Percentiles rank a stretch among this genome's conserved stretches.
phyloP scores from a whole-genome alignment of 2,329 filamentous ascomycete species.

The Penicillium aurantiogriseum region DNA sequence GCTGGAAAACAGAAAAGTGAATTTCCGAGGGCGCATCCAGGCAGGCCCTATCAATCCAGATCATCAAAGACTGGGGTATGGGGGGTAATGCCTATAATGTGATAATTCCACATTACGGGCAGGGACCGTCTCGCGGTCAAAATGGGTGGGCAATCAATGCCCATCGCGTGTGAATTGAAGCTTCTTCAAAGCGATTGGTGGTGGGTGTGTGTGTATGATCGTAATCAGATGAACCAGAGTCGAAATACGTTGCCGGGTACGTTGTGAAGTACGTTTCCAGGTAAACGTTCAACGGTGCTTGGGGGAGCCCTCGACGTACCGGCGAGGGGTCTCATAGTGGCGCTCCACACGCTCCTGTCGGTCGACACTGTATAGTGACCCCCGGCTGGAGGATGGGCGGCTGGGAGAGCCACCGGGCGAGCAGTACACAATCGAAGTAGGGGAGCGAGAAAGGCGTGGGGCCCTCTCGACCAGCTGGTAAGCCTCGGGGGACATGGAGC shows the following conservation, averaged over 20 bases:
- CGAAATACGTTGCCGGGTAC: background rate
- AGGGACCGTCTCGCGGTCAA: background rate
- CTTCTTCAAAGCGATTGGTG: constrained; percentile 1
- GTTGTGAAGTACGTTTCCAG: background rate
- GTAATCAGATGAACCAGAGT: background rate
- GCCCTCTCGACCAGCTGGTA: constrained; percentile 21
- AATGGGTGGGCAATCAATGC: constrained; percentile 5
- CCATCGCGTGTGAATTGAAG: constrained; percentile 4
- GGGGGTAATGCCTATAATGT: background rate
- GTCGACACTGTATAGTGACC: constrained; percentile 38
- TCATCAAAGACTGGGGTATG: constrained; percentile 5
- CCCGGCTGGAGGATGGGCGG: constrained; percentile 37
- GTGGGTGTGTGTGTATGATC: background rate
- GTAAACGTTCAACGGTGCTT: constrained; percentile 28
- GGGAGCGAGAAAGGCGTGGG: constrained; percentile 25
- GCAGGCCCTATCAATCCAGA: constrained; percentile 8
- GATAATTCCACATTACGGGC: background rate
- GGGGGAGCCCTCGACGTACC: constrained; percentile 25
- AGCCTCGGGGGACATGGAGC: constrained; percentile 17
- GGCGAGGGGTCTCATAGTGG: constrained; percentile 28
- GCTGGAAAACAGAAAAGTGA: constrained; percentile 1
- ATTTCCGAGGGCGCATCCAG: constrained; percentile 12
- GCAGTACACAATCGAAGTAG: constrained; percentile 34
- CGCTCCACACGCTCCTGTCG: constrained; percentile 36
- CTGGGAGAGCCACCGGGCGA: constrained; percentile 34